A percentile compares a stretch with the other conserved stretches of the same genome.
Evolutionary conservation across 805 yeast species (phyloP).

Genomic region (Kurtzmaniella cleridarum): DNA sequence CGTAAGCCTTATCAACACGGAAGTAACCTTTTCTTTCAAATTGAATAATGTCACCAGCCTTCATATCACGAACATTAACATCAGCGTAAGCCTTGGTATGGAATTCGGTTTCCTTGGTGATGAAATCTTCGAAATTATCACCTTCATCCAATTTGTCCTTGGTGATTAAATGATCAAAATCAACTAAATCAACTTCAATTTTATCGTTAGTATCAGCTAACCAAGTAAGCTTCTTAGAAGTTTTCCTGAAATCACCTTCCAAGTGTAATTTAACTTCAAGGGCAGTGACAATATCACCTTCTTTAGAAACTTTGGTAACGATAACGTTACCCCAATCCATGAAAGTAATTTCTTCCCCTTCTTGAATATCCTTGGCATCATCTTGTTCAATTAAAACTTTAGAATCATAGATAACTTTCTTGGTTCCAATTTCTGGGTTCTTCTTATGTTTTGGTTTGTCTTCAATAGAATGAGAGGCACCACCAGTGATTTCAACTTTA

Average conservation of each 20-base stretch:
- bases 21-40: conserved; percentile 96
- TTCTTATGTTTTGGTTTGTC: conserved; percentile 90
- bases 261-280: conserved; percentile 77
- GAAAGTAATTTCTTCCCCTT: conserved; percentile 89
- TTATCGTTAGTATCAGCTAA: conserved; percentile 75
- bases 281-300: conserved; percentile 51
- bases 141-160: conserved; percentile 94
- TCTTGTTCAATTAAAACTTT: conserved; percentile 77
- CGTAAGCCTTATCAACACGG: conserved; percentile 64
- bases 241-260: conserved; percentile 96
- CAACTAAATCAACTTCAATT: conserved; percentile 72
- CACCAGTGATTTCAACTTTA: conserved; percentile 63
- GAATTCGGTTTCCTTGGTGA: conserved; percentile 85
- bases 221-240: conserved; percentile 94
- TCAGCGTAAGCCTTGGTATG: conserved; percentile 75
- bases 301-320: conserved; percentile 62
- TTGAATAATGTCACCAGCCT: conserved; percentile 85
- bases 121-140: conserved; percentile 87
- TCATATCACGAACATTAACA: conserved; percentile 65
- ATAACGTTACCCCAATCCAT: conserved; percentile 99
- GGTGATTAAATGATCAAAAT: conserved; percentile 90
- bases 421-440: conserved; percentile 84
- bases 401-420: conserved; percentile 64
- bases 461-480: conserved; percentile 57
- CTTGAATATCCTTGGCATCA: conserved; percentile 64